Evolutionary conservation across 208 protist species (phyloP).

Genomic region (Acanthamoeba castellanii): DNA sequence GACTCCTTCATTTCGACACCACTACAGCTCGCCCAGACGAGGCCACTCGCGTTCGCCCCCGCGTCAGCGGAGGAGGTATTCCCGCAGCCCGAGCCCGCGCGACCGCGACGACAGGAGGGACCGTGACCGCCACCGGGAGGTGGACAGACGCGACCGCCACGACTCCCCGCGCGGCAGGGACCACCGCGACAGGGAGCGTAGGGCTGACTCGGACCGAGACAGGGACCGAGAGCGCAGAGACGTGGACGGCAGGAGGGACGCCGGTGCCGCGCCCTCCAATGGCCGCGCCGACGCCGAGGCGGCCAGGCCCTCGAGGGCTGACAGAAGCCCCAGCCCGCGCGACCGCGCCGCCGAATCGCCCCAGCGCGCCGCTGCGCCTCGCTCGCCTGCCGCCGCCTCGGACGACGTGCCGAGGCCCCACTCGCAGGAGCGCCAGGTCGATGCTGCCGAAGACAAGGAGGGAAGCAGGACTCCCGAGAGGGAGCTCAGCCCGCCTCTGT

Average conservation of each 20-base stretch:
- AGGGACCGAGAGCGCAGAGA: conserved; percentile 31
- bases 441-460: not conserved
- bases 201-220: not conserved
- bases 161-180: not conserved
- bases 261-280: not conserved
- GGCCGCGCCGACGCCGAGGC: not conserved
- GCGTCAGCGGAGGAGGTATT: conserved; percentile 54
- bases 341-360: not conserved
- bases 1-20: not conserved
- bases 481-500: conserved; percentile 32
- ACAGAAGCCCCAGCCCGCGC: conserved; percentile 7
- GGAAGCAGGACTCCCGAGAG: conserved; percentile 6
- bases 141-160: conserved; percentile 57
- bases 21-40: conserved; percentile 26
- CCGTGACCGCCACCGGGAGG: not conserved
- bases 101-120: conserved; percentile 40
- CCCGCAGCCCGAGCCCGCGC: conserved; percentile 47
- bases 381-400: not conserved
- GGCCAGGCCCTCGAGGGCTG: not conserved
- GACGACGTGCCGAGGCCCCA: not conserved
- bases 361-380: not conserved
- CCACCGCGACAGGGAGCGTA: conserved; percentile 28
- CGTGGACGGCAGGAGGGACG: not conserved
- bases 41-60: conserved; percentile 55
- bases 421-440: not conserved